Percentiles rank a stretch among this genome's conserved stretches.
phyloP scores from a whole-genome alignment of 2,329 filamentous ascomycete genomes.

The Colletotrichum chlorophyti region DNA sequence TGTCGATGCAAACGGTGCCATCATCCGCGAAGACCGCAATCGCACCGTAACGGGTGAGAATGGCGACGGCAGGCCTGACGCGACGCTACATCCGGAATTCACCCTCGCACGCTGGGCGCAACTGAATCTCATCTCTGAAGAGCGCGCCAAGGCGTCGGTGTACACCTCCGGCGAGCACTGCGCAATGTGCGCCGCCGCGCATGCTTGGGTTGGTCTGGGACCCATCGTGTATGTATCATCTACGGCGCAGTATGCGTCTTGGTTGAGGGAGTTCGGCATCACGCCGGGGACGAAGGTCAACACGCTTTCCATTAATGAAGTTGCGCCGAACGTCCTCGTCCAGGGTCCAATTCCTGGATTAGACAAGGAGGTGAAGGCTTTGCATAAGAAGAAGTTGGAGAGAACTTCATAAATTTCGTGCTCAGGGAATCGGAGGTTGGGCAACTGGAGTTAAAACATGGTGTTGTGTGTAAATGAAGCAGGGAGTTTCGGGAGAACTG shows the following conservation, averaged over 20 bases:
- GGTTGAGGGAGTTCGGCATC: constrained; percentile 38
- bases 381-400: constrained; percentile 31
- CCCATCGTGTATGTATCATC: constrained; percentile 43
- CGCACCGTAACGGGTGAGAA: constrained; percentile 38
- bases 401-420: background rate
- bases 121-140: constrained; percentile 39
- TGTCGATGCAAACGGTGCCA: constrained; percentile 34
- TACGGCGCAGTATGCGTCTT: constrained; percentile 35
- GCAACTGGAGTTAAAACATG: too few species aligned
- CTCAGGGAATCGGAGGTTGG: too few species aligned
- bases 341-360: constrained; percentile 39
- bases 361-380: constrained; percentile 36
- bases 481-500: too few species aligned
- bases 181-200: constrained; percentile 44
- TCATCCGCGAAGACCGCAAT: constrained; percentile 43
- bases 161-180: constrained; percentile 48
- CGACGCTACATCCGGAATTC: constrained; percentile 44
- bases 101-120: constrained; percentile 46
- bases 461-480: too few species aligned
- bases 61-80: constrained; percentile 35
- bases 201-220: constrained; percentile 42
- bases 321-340: constrained; percentile 36
- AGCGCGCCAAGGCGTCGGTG: constrained; percentile 46
- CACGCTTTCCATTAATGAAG: constrained; percentile 36
- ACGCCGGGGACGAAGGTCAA: constrained; percentile 28